Percentiles rank a stretch among this genome's conserved stretches.
These are phyloP conservation scores for Naganishia kalamii DNA, from an alignment of 768 basidiomycete species.

Conservation along the genomic window DNA sequence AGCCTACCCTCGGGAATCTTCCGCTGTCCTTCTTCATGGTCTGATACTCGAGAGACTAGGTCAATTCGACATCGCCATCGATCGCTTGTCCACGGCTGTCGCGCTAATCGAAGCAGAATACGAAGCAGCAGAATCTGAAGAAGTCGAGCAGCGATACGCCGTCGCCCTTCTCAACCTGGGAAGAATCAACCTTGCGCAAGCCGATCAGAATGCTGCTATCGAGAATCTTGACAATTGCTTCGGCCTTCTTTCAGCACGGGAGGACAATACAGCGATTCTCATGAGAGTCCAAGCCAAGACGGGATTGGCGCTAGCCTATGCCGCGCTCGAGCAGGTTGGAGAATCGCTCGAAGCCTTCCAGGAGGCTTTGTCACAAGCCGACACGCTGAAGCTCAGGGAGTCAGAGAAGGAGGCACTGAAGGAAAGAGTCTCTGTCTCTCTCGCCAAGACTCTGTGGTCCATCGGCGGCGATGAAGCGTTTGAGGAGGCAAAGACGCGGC, in stretches of 20 bases:
- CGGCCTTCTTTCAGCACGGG: conserved; percentile 58
- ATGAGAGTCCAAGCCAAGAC: conserved; percentile 48
- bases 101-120: conserved; percentile 73
- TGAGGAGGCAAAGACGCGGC: conserved; percentile 67
- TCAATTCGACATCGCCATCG: conserved; percentile 58
- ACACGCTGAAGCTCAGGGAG: conserved; percentile 20
- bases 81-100: conserved; percentile 60
- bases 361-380: conserved; percentile 55
- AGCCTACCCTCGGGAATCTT: conserved; percentile 61
- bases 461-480: conserved; percentile 66
- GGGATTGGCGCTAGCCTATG: conserved; percentile 66
- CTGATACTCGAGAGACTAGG: conserved; percentile 80
- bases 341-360: conserved; percentile 65
- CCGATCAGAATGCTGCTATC: conserved; percentile 58
- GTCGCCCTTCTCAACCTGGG: conserved; percentile 77
- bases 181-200: conserved; percentile 61
- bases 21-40: conserved; percentile 73
- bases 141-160: conserved; percentile 69
- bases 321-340: conserved; percentile 59
- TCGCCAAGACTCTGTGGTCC: conserved; percentile 81
- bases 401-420: conserved; percentile 47
- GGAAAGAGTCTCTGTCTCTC: conserved; percentile 67
- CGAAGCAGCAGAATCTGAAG: conserved; percentile 74
- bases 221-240: conserved; percentile 67
- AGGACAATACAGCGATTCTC: conserved; percentile 44